Percentiles rank a stretch among this genome's conserved stretches.
Conservation (phyloP, 2,329 filamentous ascomycete species). For the Exserohilum rostratum region DNA sequence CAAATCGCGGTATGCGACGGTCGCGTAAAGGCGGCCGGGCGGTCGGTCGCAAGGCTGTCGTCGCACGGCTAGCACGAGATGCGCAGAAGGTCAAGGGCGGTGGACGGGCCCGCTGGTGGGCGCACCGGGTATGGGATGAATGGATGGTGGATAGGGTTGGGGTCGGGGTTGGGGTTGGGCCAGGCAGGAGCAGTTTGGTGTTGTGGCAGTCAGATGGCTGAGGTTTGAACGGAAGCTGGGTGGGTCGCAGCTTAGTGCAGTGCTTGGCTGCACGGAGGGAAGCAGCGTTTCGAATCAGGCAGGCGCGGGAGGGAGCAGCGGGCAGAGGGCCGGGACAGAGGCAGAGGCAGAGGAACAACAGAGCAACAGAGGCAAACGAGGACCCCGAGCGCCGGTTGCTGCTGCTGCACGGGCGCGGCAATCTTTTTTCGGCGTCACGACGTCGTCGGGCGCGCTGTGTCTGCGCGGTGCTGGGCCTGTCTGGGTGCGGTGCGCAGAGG, state of each 20-base stretch:
- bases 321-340: background rate
- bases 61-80: conserved; percentile 23
- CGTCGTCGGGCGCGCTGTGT: no score
- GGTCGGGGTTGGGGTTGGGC: conserved; percentile 1
- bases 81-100: conserved; percentile 10
- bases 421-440: background rate
- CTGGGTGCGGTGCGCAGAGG: no score
- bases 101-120: conserved; percentile 31
- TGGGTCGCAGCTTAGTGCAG: conserved; percentile 20
- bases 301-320: conserved; percentile 8
- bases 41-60: conserved; percentile 26
- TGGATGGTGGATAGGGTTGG: conserved; percentile 13
- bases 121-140: conserved; percentile 30
- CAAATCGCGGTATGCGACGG: conserved; percentile 24
- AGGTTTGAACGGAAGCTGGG: conserved; percentile 24
- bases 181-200: conserved; percentile 19
- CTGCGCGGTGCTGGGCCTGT: no score
- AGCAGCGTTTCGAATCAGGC: conserved; percentile 13
- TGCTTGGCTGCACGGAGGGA: conserved; percentile 20
- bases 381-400: no score
- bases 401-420: background rate
- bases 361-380: no score
- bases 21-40: conserved; percentile 11
- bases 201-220: conserved; percentile 16
- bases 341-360: background rate